A percentile compares a stretch with the other conserved stretches of the same genome.
phyloP scores from a whole-genome alignment of 352 stramenopile genomes.

The Achlya hypogyna region DNA sequence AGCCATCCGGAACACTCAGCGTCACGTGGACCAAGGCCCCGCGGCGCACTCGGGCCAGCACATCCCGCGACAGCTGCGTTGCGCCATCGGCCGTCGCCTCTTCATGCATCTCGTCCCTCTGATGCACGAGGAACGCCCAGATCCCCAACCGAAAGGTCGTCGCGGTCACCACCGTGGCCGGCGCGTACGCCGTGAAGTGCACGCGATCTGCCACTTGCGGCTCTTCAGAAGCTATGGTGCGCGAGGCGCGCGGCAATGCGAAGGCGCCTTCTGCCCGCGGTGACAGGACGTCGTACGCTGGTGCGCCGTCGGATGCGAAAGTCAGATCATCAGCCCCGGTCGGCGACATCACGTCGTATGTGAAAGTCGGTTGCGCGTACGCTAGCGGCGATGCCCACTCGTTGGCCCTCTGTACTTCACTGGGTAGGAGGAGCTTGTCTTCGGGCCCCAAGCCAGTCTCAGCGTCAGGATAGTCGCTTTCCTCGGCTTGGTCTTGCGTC shows the following conservation, averaged over 20 bases:
- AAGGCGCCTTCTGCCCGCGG: background rate
- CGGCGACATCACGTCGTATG: too few species aligned
- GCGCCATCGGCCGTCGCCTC: slow-evolving; percentile 34
- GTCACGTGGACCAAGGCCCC: slow-evolving; percentile 70
- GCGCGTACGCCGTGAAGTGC: slow-evolving; percentile 71
- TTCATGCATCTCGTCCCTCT: slow-evolving; percentile 58
- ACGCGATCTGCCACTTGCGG: slow-evolving; percentile 35
- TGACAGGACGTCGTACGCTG: slow-evolving; percentile 6
- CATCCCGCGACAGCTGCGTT: slow-evolving; percentile 42
- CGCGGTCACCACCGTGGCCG: slow-evolving; percentile 40
- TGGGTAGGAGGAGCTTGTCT: too few species aligned
- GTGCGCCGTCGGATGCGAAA: background rate
- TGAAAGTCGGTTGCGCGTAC: too few species aligned
- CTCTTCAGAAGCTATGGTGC: background rate
- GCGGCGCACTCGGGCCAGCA: slow-evolving; percentile 55
- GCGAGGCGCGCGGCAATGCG: background rate
- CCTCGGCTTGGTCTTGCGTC: too few species aligned
- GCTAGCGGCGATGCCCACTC: too few species aligned
- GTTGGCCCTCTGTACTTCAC: background rate
- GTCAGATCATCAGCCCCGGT: too few species aligned
- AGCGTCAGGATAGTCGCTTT: too few species aligned
- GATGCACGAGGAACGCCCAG: slow-evolving; percentile 66
- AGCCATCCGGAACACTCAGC: slow-evolving; percentile 47
- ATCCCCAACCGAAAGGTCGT: slow-evolving; percentile 62
- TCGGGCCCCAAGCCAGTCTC: too few species aligned